Base-by-base conservation (phyloP, 2,329 filamentous ascomycete species). In the Berkeleyomyces rouxiae region DNA sequence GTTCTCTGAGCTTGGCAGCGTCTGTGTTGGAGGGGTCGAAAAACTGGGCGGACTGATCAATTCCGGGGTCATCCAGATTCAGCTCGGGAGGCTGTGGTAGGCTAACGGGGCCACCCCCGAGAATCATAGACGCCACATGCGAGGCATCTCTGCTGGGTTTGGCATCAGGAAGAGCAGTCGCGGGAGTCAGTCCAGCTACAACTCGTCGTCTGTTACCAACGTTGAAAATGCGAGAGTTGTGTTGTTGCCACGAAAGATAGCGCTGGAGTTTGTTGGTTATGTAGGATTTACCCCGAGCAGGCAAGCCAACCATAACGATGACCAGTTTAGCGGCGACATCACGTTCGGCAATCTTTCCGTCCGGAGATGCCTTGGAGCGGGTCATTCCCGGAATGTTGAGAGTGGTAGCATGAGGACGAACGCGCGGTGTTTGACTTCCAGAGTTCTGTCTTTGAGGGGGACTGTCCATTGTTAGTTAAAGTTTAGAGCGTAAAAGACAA, bases 261-360 rank as follows among this genome's bases (percentile, higher is more conserved):
- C 93, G 83, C 64, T 93, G 88, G 66, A 99, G 82, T 76, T 99
- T 99, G 78, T 97, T 97, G 66, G 93, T 97, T 70, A 99, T 95
- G 75, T 99, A 99, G 62, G 91, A 96, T 76, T 99, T 99, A 71
- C 93, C 93, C 69, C 93, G 81, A 7, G 93, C 93, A 2, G 93
- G 93, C 69, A 99, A 77, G 66, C 93, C 93, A 65, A 99, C 93
- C 93, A 99, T 99, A 72, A 99, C 85, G 69, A 99, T 95, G 71
- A 97, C 90, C 66, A 99, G 79, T 78, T 99, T 99, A 47, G 93
- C 88, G 59, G 91, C 93, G 59, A 99, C 88, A 79, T 99, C 93
- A 70, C 92, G 82, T 71, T 92, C 85, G 62, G 93, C 87, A 68
- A 99, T 99, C 69, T 89, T 85, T 67, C 93, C 93, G 73, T 99